These are phyloP conservation scores for Ceriops decandra DNA, from an alignment of 345 rosid genomes.

Conservation along the genomic window DNA sequence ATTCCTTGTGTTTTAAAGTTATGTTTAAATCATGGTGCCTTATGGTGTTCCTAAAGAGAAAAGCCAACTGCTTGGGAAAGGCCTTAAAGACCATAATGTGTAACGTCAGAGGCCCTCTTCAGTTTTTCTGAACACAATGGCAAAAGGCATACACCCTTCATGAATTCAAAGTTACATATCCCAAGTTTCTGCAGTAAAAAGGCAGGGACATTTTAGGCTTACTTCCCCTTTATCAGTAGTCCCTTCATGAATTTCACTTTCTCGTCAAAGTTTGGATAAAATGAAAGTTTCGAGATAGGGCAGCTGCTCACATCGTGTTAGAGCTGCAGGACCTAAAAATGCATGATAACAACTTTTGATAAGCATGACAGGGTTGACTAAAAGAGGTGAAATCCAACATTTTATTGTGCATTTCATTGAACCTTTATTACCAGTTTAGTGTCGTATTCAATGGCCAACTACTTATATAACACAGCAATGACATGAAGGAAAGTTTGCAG, in stretches of 20 bases:
- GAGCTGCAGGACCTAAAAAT: constrained; percentile 4
- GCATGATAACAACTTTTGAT: background rate
- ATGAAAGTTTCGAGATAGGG: background rate
- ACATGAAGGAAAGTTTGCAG: constrained; percentile 14
- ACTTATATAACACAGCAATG: background rate
- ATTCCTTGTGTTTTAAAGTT: too few relatives aligned
- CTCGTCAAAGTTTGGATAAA: background rate
- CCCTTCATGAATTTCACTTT: background rate
- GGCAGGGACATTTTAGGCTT: background rate
- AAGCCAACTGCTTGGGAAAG: background rate
- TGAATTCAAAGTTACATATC: background rate
- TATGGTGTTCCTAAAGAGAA: background rate
- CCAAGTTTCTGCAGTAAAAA: too few relatives aligned
- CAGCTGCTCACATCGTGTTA: background rate
- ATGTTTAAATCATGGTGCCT: too few relatives aligned
- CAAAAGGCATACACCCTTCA: background rate
- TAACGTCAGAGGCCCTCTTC: background rate
- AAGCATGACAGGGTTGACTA: too few relatives aligned
- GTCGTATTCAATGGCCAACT: background rate
- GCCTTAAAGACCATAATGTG: background rate
- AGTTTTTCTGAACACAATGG: background rate
- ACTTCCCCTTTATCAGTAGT: background rate
- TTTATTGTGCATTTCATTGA: constrained; percentile 3
- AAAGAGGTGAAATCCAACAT: too few relatives aligned
- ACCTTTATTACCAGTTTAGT: background rate